Percentiles rank a stretch among this genome's conserved stretches.
Conservation (phyloP, 805 yeast genomes). For the Saturnispora mendoncae region DNA sequence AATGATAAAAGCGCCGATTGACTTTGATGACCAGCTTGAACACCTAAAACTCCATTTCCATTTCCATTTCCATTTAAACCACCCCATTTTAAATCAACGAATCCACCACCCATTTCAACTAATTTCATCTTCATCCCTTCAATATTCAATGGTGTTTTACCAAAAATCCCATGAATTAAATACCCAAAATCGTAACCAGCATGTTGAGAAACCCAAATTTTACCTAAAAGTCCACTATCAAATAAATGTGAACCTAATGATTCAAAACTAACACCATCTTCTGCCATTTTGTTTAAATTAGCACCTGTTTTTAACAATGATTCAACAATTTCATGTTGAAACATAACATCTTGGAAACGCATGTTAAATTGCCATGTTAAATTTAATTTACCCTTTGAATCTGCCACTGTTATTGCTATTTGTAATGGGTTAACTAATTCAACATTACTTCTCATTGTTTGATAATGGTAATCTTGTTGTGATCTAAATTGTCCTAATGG, state of each 20-base stretch:
- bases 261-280: conserved; percentile 67
- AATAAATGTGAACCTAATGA: conserved; percentile 79
- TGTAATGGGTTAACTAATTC: conserved; percentile 83
- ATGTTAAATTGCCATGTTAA: conserved; percentile 97
- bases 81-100: neutral
- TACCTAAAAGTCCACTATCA: conserved; percentile 76
- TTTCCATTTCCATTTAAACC: neutral
- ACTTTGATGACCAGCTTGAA: conserved; percentile 1
- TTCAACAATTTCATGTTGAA: conserved; percentile 74
- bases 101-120: neutral
- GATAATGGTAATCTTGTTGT: conserved; percentile 89
- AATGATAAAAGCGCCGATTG: too few relatives aligned
- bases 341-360: conserved; percentile 79
- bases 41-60: neutral
- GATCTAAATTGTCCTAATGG: conserved; percentile 91
- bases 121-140: neutral
- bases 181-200: conserved; percentile 94
- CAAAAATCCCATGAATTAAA: conserved; percentile 32
- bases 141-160: neutral
- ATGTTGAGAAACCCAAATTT: conserved; percentile 86
- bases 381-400: conserved; percentile 58
- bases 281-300: conserved; percentile 66
- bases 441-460: conserved; percentile 84
- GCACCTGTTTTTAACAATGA: conserved; percentile 74
- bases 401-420: conserved; percentile 70